Conservation (phyloP, 495 filamentous ascomycete genomes). For the Acidomyces sp. region DNA sequence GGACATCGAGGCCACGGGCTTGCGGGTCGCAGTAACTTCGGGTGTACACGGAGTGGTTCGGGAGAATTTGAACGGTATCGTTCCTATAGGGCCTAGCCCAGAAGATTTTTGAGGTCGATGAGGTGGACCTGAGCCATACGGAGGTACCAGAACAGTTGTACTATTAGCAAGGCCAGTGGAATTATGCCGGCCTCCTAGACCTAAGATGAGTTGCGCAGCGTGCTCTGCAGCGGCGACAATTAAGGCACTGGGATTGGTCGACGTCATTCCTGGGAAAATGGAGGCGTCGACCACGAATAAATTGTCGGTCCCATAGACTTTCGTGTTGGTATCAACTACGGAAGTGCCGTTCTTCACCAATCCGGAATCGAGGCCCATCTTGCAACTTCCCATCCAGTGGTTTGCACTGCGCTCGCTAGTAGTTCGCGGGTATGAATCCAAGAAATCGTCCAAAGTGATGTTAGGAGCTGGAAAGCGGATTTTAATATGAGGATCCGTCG, state of each 20-base stretch:
- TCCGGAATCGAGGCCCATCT: constrained; percentile 56
- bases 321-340: constrained; percentile 57
- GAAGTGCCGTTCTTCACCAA: constrained; percentile 43
- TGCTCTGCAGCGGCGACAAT: constrained; percentile 48
- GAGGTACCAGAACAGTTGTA: not conserved
- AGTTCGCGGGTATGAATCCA: constrained; percentile 40
- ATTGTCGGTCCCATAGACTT: constrained; percentile 61
- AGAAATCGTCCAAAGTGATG: constrained; percentile 39
- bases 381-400: constrained; percentile 56
- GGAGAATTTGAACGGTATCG: no score
- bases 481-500: constrained; percentile 39
- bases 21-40: no score
- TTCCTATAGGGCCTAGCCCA: no score
- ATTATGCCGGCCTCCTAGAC: constrained; percentile 4
- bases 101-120: no score
- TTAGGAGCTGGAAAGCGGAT: constrained; percentile 40
- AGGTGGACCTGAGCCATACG: no score
- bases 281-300: constrained; percentile 51
- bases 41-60: no score
- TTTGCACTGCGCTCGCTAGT: constrained; percentile 40
- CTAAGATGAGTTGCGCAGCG: constrained; percentile 42
- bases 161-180: not conserved
- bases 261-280: constrained; percentile 49
- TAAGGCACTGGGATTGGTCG: constrained; percentile 47
- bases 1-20: no score